Conservation (phyloP, 306 rosid species). For the Cicer bijugum region DNA sequence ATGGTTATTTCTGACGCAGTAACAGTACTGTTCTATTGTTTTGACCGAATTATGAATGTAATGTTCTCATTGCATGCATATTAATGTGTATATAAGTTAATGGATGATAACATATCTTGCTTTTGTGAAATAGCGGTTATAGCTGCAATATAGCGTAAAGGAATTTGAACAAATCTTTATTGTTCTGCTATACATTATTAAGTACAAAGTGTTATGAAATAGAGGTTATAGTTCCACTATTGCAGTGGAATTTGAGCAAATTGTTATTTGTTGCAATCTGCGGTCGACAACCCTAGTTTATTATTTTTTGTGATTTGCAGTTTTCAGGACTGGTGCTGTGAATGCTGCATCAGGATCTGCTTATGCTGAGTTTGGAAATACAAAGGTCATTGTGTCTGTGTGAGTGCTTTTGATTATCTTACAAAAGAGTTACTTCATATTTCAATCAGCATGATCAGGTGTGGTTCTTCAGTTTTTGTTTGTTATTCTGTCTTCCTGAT, state of each 20-base stretch:
- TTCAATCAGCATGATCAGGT: slow-evolving; percentile 11
- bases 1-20: background rate
- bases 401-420: slow-evolving; percentile 56
- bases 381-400: slow-evolving; percentile 98
- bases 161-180: no score
- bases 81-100: background rate
- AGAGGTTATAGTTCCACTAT: no score
- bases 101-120: background rate
- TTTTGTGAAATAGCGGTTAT: no score
- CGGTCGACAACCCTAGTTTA: background rate
- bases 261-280: no score
- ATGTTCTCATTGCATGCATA: slow-evolving; percentile 4
- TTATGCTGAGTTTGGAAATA: slow-evolving; percentile 91
- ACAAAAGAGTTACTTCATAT: background rate
- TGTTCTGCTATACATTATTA: no score
- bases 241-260: no score
- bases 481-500: slow-evolving; percentile 23
- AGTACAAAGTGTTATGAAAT: no score
- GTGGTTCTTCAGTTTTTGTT: slow-evolving; percentile 23
- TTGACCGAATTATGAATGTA: background rate
- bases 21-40: background rate
- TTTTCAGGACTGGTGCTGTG: slow-evolving; percentile 95
- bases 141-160: no score
- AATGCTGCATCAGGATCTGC: slow-evolving; percentile 98
- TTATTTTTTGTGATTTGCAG: slow-evolving; percentile 53